A percentile compares a stretch with the other conserved stretches of the same genome.
phyloP scores from a whole-genome alignment of 305 asterid genomes.

The Fraxinus paxiana region DNA sequence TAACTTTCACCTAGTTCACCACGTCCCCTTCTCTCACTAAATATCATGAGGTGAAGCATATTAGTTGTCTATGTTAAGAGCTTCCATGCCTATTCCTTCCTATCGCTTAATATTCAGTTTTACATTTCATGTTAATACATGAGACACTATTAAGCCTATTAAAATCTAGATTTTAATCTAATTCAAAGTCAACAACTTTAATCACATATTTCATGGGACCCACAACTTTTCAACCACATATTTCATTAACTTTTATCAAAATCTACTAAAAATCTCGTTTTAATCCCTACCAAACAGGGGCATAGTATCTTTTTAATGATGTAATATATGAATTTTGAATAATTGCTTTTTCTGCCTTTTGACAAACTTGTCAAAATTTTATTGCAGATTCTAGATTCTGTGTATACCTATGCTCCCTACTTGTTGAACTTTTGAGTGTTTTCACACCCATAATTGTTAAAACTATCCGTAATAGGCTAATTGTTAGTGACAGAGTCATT shows the following conservation, averaged over 20 bases:
- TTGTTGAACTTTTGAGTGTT: neutral
- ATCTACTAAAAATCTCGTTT: neutral
- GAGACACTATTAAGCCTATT: neutral
- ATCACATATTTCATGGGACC: neutral
- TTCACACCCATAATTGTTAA: neutral
- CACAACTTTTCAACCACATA: neutral
- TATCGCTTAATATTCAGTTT: neutral
- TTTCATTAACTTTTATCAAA: neutral
- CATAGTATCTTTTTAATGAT: neutral
- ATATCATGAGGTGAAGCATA: neutral
- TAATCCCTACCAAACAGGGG: neutral
- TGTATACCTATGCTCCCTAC: neutral
- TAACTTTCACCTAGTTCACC: neutral
- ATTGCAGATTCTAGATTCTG: neutral
- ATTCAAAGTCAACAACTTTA: neutral
- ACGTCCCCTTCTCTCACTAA: neutral
- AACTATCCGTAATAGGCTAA: neutral
- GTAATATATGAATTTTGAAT: neutral
- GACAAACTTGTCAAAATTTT: neutral
- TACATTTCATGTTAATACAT: neutral
- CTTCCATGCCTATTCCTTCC: neutral
- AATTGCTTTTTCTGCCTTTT: neutral
- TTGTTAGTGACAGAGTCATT: neutral
- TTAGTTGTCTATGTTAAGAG: neutral
- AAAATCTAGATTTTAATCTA: neutral